Evolutionary conservation across 768 basidiomycete genomes (phyloP).

Genomic region (Amanita pseudoporphyria): DNA sequence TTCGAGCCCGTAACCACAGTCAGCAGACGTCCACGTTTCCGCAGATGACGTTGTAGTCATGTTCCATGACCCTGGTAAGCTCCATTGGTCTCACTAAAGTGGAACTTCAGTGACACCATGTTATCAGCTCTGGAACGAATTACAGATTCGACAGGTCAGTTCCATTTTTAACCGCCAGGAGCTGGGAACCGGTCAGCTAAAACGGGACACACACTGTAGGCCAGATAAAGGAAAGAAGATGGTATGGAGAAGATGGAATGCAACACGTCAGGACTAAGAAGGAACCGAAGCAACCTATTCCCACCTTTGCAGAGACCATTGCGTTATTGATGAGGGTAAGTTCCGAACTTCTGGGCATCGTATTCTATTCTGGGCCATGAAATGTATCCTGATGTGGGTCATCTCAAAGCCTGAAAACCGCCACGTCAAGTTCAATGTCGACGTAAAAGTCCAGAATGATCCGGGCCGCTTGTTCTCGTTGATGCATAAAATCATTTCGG

Average conservation of each 20-base stretch:
- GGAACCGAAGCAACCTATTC: constrained; percentile 77
- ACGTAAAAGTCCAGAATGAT: constrained; percentile 91
- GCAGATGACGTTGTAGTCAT: constrained; percentile 80
- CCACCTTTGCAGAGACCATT: constrained; percentile 83
- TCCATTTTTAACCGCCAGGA: not conserved
- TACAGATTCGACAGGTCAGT: constrained; percentile 62
- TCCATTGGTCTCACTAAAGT: constrained; percentile 9
- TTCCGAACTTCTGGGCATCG: constrained; percentile 1
- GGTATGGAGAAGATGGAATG: constrained; percentile 65
- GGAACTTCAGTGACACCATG: not conserved
- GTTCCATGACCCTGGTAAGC: constrained; percentile 87
- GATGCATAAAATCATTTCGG: constrained; percentile 60
- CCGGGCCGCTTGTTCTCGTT: constrained; percentile 76
- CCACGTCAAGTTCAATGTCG: constrained; percentile 76
- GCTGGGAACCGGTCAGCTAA: no score
- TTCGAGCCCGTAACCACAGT: constrained; percentile 38
- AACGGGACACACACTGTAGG: constrained; percentile 30
- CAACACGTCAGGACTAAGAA: constrained; percentile 73
- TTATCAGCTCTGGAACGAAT: constrained; percentile 62
- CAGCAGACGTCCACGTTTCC: constrained; percentile 91
- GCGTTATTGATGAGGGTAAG: constrained; percentile 66
- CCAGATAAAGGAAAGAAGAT: constrained; percentile 58
- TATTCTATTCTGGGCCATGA: not conserved
- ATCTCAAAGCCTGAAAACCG: constrained; percentile 53
- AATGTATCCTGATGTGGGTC: not conserved